Base-by-base conservation (phyloP, 192 early-diverging fungal genomes). In the Haplosporangium gracile region DNA sequence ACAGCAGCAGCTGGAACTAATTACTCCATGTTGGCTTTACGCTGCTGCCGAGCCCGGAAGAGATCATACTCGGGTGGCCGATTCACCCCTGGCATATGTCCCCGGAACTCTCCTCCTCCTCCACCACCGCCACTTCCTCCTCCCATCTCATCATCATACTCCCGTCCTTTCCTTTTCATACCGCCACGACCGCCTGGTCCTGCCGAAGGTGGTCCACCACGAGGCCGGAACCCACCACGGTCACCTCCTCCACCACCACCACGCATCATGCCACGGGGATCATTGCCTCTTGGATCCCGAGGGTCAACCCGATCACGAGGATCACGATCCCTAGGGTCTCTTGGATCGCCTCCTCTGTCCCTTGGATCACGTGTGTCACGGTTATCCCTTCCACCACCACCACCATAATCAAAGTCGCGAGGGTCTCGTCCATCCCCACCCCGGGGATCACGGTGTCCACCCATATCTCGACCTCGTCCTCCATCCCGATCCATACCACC, bases 21-120 rank as follows among this genome's bases (percentile, higher is more conserved):
- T 36, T 53, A 76, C 24, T 86, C 84, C 84, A 86, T 86, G 65
- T 86, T 81, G 22, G 79, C 79, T 45, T 86, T 86, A 43, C 84
- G 84, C 72, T 89, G 88, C 71, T 92, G 92, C 71, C 92, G 75
- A 38, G 83, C 74, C 53, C 92, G 80, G 72, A 91, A 92, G 5
- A 92, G 60, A 76, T 92, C 92, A 76, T 85, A 91, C 73, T 92
- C 92, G 29, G 92, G 92, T 24, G 92, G 90, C 40, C 92, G 81
- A 70, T 92, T 92, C 29, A 90, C 89, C 16, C 92, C 92, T 39
- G 88, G 88, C 75, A 81, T 78, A 24, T 86, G 78, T 36, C 63
- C 42, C 16, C 79, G 40, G 55, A 68, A 86, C n/a, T 86, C 82
- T 75, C 82, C 82, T 70, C 82, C 72, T 1, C 68, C 81, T 29